Evolutionary conservation across 805 yeast species (phyloP), one percentile per base, ranked within the genome.

Genomic region (Limtongia smithiae): DNA sequence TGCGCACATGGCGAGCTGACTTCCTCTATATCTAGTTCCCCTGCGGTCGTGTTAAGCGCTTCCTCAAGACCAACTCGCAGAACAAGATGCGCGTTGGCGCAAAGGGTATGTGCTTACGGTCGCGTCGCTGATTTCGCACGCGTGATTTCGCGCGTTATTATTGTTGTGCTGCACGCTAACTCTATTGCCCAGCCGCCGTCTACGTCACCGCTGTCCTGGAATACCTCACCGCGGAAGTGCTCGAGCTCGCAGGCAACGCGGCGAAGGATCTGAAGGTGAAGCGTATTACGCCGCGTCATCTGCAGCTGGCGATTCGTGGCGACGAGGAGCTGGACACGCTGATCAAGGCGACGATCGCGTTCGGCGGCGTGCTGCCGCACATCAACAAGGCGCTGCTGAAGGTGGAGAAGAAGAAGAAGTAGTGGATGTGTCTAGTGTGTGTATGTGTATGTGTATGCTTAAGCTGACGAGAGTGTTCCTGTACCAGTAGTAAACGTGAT

Each of bases 221-320:
- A 76, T 91, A 91, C 73, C 81, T 91, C 71, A 90, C 96, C 70
- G 97, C 97, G 63, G 97, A 91, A 82, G 88, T 91, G 62, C 82
- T 91, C 67, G 97, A 91, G 78, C 83, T 88, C 74, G 97, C 97
- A 58, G 97, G 97, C 79, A 88, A 88, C 77, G 97, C 97, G 64
- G 97, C 97, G 57, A 86, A 96, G 80, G 97, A 91, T 75, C 77
- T 88, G 68, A 86, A 87, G 69, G 93, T 88, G 61, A 89, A 90
- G 73, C 88, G 97, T 83, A 90, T 90, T 68, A 89, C 96, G 17
- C 97, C 97, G 65, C 86, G 97, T 74, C 97, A 90, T 71, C 77
- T 90, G 66, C 96, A 90, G 71, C 79, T 90, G 65, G 97, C 97
- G 55, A 90, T 90, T 66, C 87, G 97, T 76, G 96, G 96, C 68